Evolutionary conservation across 1,284 basidiomycete species (phyloP), one percentile per base, ranked within the genome.

Genomic region (Neolentinus lepideus): DNA sequence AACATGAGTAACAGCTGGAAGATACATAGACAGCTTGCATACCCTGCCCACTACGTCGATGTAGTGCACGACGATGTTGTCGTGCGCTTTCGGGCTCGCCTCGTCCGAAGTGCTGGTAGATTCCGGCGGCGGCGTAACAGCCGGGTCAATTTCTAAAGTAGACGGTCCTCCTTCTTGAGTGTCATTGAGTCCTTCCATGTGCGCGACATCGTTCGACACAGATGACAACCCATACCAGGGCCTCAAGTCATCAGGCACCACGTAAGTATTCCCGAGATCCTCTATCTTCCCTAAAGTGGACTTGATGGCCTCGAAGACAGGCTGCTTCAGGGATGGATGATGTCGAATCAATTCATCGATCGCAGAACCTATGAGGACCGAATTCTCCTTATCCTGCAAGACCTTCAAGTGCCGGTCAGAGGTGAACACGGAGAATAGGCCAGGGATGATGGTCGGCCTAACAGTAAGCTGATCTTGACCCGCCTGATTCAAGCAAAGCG

Each of bases 311-410:
- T 88, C 82, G 61, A 97, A 88, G 2, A 98, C 88, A 35, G 84
- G 69, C 3, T 79, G 71, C 68, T 95, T 96, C 55, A 99, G 76
- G 1, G 82, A 78, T 1, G 97, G 97, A 68, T 99, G 97, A 67
- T 99, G 97, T 4, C 97, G 85, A 58, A 97, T 88, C 55, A 99
- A 86, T 68, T 99, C 97, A 65, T 99, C 97, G 35, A 99, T 84
- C 14, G 91, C 83, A 4, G 86, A 85, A 1, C 97, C 97, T 56
- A 98, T 85, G 48, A 92, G 73, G 22, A 90, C 85, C 0, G 93
- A 91, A 63, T 94, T 93, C 66, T 99, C 96, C 66, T 95, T 93
- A 64, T 99, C 96, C 51, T 89, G 82, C 19, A 97, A 75, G n/a
- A 94, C 81, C 60, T 92, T 90, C 61, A 92, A 80, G 67, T 95